Base-by-base conservation (phyloP, 495 filamentous ascomycete genomes). In the Tricharina praecox region DNA sequence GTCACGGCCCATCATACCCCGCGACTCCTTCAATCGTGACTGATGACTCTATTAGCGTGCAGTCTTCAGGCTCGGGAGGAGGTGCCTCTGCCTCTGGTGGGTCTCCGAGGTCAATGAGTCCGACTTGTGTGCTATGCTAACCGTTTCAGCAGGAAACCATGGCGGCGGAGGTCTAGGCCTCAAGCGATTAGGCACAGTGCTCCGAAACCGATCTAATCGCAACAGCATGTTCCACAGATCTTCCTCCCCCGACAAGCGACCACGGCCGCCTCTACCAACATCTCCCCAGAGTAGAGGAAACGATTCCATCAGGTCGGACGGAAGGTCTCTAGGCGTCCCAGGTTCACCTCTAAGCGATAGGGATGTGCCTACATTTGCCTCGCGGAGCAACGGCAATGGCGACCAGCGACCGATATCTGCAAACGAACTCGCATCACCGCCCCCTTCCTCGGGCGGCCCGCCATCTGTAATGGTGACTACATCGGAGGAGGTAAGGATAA, bases 41-140 rank as follows among this genome's bases (percentile, higher is more conserved):
- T 20, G 62, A 64, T 49, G 62, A 64, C 45, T 52, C 56, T 24
- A 60, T 60, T 44, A 64, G 62, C 45, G 58, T 61, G 16, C 58
- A 59, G 62, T 40, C 61, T 58, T 47, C 62, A 59, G 21, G 59
- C 55, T 52, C 61, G 35, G 56, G 56, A 23, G 55, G 55, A 64
- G 47, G 63, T 7, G 21, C 32, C 63, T 26, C 68, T 63, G 42
- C 62, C 62, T 49, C 60, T 60, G 47, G 55, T 62, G 47, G 45
- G 16, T 36, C 42, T 57, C 25, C 26, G 39, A 32, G 50, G 52
- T 55, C 45, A 58, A n/a, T n/a, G n/a, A n/a, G n/a, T n/a, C n/a
- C n/a, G n/a, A n/a, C n/a, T n/a, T n/a, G n/a, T n/a, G n/a, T n/a
- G n/a, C n/a, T n/a, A n/a, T n/a, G n/a, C n/a, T n/a, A n/a, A 35